Base-by-base conservation (phyloP, 257 asterid species). In the Fraxinus cuspidata region DNA sequence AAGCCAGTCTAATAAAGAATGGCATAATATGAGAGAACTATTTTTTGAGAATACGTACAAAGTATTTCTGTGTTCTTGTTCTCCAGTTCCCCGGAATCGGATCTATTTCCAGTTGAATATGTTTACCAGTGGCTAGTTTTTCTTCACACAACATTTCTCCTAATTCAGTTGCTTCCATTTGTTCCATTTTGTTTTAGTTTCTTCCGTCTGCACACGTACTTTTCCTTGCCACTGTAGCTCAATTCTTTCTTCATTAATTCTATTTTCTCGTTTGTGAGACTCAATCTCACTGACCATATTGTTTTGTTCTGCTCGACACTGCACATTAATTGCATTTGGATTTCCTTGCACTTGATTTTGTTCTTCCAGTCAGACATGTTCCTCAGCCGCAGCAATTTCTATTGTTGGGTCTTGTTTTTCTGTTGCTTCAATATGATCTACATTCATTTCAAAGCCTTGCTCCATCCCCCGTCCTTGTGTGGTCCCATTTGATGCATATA, bases 381-480 rank as follows among this genome's bases (percentile, higher is more conserved):
- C 74, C 47, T 75, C 74, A 58, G 71, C 64, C 42, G 53, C 27
- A 35, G 77, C 75, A 70, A 67, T 69, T 60, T 81, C 79, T 58
- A 40, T 31, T 0, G 3, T 42, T 13, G 9, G 3, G 44, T 72
- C 21, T 10, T 42, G 74, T 5, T 31, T 40, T 60, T 74, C 70
- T 5, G 76, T 16, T 35, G 21, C 81, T 77, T 72, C 56, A 40
- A 7, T 42, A 16, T 78, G 32, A 78, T 86, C 83, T 75, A 5
- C 18, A 53, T 12, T 73, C 58, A 82, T 81, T 25, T 82, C 83
- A 44, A 77, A 70, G 63, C 82, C 75, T 31, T 80, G 78, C 32
- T 86, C 85, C 77, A 77, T 15, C 67, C 5, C 56, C 70, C 75
- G 13, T 27, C 80, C 38, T 73, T 81, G 12, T 68, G 76, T 47